Base-by-base conservation (phyloP, 495 filamentous ascomycete species). In the Daldinia childiae region DNA sequence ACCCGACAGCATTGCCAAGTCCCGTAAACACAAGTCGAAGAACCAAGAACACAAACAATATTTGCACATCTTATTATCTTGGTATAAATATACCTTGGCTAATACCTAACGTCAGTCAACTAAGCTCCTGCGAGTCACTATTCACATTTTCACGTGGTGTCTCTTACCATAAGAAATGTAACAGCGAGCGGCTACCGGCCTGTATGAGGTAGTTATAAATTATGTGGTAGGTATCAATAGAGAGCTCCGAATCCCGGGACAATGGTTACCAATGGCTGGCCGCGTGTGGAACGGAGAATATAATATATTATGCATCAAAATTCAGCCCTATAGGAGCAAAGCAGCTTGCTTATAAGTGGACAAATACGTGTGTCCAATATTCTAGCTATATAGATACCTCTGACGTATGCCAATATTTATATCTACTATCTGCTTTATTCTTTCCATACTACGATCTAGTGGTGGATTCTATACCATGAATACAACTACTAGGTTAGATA, bases 1-100 rank as follows among this genome's bases (percentile, higher is more conserved):
- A 45, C 9, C 27, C 27, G 34, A 65, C 30, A 58, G 48, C n/a
- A 36, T n/a, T 15, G 63, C 62, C 62, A 64, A 64, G 62, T 39
- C 9, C 45, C 24, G 26, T 26, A 26, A 12, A 26, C 4, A 51
- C 9, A 26, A 24, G 19, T 9, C 32, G 12, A 12, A 39, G 45
- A 52, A 63, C 54, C 34, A 62, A 51, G 43, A 17, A 17, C n/a
- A 36, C 34, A 14, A 11, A 36, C 34, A 3, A 36, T 36, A 36
- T 36, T 4, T 36, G 34, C 6, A 36, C 12, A 14, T 36, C 11
- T 14, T 14, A 36, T 14, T 36, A 4, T 36, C 11, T 36, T 14
- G 3, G 3, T 6, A 14, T 41, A 39, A n/a, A 0, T 41, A 39
- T 39, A 0, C 7, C 39, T 41, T 41, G 39, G n/a, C 39, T 41